A percentile compares a stretch with the other conserved stretches of the same genome.
phyloP scores from a whole-genome alignment of 331 rosid genomes.

The Prunus yedoensis region DNA sequence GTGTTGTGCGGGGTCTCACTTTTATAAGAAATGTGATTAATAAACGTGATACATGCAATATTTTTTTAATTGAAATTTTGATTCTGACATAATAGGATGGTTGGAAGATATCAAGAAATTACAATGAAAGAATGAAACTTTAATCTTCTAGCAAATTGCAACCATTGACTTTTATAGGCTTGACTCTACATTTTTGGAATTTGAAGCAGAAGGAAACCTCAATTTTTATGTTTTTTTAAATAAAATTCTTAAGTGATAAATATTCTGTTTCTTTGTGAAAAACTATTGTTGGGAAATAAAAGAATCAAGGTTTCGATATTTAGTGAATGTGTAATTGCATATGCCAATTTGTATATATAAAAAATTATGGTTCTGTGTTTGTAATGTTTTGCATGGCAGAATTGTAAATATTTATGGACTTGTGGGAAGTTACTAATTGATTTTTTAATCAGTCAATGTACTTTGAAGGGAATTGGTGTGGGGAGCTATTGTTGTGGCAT shows the following conservation, averaged over 20 bases:
- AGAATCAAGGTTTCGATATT: not conserved
- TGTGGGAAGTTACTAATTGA: not conserved
- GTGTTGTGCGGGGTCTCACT: no score
- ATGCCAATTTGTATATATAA: not conserved
- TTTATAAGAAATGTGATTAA: no score
- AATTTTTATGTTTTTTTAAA: no score
- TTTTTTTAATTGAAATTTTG: no score
- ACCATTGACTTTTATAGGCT: no score
- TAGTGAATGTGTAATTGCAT: not conserved
- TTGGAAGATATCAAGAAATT: no score
- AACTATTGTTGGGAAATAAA: not conserved
- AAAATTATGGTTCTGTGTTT: not conserved
- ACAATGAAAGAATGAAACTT: no score
- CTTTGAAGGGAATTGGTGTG: constrained; percentile 88
- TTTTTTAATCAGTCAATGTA: constrained; percentile 17
- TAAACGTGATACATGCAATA: no score
- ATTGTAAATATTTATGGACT: not conserved
- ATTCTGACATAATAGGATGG: no score
- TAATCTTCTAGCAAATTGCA: no score
- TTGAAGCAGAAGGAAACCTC: not conserved
- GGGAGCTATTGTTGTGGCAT: constrained; percentile 90
- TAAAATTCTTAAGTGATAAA: no score
- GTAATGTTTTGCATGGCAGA: no score
- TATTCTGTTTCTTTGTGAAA: not conserved
- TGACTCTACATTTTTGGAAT: not conserved